Evolutionary conservation across 2,329 filamentous ascomycete species (phyloP).

Genomic region (Penicillium sp.): DNA sequence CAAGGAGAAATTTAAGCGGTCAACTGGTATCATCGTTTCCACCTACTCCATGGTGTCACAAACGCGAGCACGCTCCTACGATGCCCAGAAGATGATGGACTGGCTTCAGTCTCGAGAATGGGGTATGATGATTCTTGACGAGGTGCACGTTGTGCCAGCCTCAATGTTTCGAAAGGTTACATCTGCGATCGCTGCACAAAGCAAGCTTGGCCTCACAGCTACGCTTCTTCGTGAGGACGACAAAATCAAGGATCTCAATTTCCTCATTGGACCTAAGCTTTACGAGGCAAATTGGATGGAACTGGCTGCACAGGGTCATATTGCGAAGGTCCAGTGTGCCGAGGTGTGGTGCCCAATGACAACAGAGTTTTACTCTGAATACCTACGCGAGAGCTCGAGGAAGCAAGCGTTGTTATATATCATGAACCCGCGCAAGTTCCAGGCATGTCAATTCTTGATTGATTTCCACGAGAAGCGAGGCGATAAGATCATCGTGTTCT

Average conservation of each 20-base stretch:
- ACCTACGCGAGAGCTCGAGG: slow-evolving; percentile 71
- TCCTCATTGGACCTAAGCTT: slow-evolving; percentile 93
- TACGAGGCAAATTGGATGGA: slow-evolving; percentile 99
- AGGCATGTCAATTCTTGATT: slow-evolving; percentile 97
- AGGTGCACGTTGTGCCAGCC: slow-evolving; percentile 96
- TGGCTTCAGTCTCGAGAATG: slow-evolving; percentile 89
- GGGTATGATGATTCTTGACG: slow-evolving; percentile 95
- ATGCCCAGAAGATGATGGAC: slow-evolving; percentile 97
- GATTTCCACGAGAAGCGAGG: slow-evolving; percentile 94
- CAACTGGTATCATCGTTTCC: slow-evolving; percentile 94
- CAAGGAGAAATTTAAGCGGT: slow-evolving; percentile 82
- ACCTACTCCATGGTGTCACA: slow-evolving; percentile 99
- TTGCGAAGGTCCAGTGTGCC: slow-evolving; percentile 94
- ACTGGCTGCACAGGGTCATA: slow-evolving; percentile 92
- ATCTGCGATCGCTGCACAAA: slow-evolving; percentile 89
- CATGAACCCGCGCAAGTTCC: slow-evolving; percentile 97
- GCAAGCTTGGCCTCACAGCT: slow-evolving; percentile 91
- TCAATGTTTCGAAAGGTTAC: slow-evolving; percentile 96
- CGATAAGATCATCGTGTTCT: slow-evolving; percentile 98
- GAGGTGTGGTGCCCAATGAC: slow-evolving; percentile 99
- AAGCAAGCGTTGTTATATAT: slow-evolving; percentile 78
- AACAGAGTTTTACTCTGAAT: slow-evolving; percentile 95
- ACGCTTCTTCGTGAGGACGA: slow-evolving; percentile 95
- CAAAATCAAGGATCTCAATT: slow-evolving; percentile 97
- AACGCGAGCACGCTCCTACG: slow-evolving; percentile 82